Base-by-base conservation (phyloP, 2,329 filamentous ascomycete species). In the Tolypocladium inflatum region DNA sequence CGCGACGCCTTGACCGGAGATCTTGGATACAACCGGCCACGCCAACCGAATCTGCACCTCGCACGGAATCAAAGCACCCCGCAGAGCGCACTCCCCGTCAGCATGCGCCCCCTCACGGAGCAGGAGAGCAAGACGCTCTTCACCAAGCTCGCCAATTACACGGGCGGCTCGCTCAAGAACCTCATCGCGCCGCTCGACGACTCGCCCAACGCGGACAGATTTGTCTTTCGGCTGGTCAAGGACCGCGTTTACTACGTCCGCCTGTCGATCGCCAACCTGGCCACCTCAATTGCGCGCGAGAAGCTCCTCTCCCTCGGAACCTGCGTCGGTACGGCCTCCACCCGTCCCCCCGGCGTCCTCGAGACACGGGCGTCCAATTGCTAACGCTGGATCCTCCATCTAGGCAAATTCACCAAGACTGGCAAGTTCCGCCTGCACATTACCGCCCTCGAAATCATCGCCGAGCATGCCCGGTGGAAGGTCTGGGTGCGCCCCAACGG, bases 401-500 rank as follows among this genome's bases (percentile, higher is more conserved):
- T 19, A 84, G 91, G 91, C 68, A 96, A 97, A 72, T 95, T 97
- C 78, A 97, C 92, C 61, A 97, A 97, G 80, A 90, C 91, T 5
- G 91, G 91, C 62, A 97, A 97, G 74, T 97, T 99, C 78, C 81
- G 93, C 56, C 80, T 99, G 57, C 92, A 97, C 77, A 90, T 97
- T 70, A 97, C 93, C 1, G 89, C 82, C 21, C 80, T 99, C 59
- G 88, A 91, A 62, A 84, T 97, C 62, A 88, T 99, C 64, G 89
- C 92, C 58, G 88, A 90, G 63, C 91, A 97, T 73, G 93, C 93
- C 51, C 82, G 94, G 60, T 96, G 96, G 77, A 97, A 97, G 84
- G 86, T 97, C 66, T 97, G 92, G 91, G 87, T 99, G 65, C 95
- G 95, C 76, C 83, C 87, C 60, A 97, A 97, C 75, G 94, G 94